These are phyloP conservation scores for Cladosporium phlei DNA, from an alignment of 2,329 filamentous ascomycete species.

Conservation along the genomic window DNA sequence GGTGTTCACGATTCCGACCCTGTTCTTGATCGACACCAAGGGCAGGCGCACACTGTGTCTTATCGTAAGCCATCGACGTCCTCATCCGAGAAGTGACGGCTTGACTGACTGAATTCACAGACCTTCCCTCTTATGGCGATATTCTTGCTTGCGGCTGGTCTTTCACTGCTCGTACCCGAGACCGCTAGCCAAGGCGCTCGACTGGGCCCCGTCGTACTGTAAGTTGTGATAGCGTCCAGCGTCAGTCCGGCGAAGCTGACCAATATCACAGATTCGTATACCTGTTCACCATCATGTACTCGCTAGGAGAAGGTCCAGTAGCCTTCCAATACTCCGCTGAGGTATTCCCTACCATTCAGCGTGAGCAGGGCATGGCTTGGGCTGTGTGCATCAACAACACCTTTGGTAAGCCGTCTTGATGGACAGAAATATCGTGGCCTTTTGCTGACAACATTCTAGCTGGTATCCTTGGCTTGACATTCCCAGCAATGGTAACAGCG, in stretches of 20 bases:
- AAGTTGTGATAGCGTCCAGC: not conserved
- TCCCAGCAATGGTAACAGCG: conserved; percentile 44
- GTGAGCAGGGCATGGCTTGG: conserved; percentile 44
- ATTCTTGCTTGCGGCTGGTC: conserved; percentile 47
- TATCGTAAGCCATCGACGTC: conserved; percentile 21
- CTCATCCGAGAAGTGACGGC: too few relatives aligned
- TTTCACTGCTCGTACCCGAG: conserved; percentile 34
- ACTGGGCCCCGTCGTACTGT: conserved; percentile 36
- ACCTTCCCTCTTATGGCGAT: conserved; percentile 47
- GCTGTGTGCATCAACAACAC: conserved; percentile 56
- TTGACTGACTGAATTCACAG: conserved; percentile 25
- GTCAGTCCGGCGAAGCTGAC: not conserved
- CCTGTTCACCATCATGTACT: conserved; percentile 51
- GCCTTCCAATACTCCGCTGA: conserved; percentile 43
- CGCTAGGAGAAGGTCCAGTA: conserved; percentile 40
- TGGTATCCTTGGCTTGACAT: conserved; percentile 36
- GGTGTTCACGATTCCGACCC: conserved; percentile 41
- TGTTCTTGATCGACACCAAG: conserved; percentile 44
- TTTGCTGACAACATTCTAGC: conserved; percentile 32
- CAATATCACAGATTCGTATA: conserved; percentile 34
- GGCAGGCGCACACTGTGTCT: conserved; percentile 39
- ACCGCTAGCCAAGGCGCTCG: conserved; percentile 26
- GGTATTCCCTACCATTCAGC: conserved; percentile 43
- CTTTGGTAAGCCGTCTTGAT: conserved; percentile 28
- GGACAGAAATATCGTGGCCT: not conserved